Evolutionary conservation across 1,284 basidiomycete genomes (phyloP), one percentile per base, ranked within the genome.

Genomic region (Melanopsichium pennsylvanicum): DNA sequence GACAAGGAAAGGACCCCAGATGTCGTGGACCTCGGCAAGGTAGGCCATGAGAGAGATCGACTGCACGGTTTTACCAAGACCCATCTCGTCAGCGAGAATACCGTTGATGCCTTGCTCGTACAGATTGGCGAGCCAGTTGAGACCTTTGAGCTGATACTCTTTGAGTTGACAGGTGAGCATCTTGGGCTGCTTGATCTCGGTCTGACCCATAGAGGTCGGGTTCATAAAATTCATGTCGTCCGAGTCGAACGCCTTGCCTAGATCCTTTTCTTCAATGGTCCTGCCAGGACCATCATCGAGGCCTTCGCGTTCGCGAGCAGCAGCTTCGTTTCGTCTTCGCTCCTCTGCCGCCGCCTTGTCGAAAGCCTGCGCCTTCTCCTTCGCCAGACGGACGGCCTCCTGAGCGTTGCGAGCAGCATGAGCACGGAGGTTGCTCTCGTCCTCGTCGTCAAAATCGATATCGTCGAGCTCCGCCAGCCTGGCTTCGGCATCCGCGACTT

Each of bases 221-320:
- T 99, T 98, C 83, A 97, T 92, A 88, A 99, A 98, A 83, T 98
- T 97, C 51, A 98, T 88, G 81, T 98, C 95, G 78, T 98, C 95
- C 33, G 90, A 76, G 40, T 80, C 78, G 59, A 81, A 79, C 25
- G 72, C 72, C 62, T 73, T 73, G 68, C 70, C 76, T 10, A 78
- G 55, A 15, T 78, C 70, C 61, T 71, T 70, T 39, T 75, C 73
- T 18, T 70, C 64, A 43, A 68, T 72, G 36, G 57, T 59, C 39
- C 43, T 60, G 29, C 61, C 66, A 2, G 55, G 41, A 23, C 52
- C 58, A 13, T 45, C 55, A 23, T 59, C 56, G 32, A 48, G 42
- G 13, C 51, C 71, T 5, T 59, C 69, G 34, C 55, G 59, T 27
- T 52, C 66, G 16, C 58, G 68, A 2, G 58, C 70, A 13, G 55